Evolutionary conservation across 345 rosid species (phyloP).

Genomic region (Ricinus communis): DNA sequence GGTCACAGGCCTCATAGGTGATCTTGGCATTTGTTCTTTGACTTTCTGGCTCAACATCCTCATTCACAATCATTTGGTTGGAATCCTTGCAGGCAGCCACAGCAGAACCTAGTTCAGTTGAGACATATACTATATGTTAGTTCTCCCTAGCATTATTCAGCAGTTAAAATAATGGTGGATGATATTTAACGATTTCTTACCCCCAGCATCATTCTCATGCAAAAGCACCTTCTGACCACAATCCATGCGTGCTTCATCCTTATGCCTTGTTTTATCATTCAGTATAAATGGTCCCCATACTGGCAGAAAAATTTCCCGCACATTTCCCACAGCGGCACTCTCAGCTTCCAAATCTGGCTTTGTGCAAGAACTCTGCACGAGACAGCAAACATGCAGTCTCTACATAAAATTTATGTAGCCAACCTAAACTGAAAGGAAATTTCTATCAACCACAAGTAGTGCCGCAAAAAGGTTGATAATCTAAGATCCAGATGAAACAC

Average conservation of each 20-base stretch:
- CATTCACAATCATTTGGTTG: constrained; percentile 10
- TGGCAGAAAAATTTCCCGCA: constrained; percentile 28
- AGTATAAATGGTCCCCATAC: constrained; percentile 21
- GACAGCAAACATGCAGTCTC: constrained; percentile 33
- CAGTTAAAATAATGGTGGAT: constrained; percentile 8
- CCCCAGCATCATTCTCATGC: constrained; percentile 37
- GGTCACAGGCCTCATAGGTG: constrained; percentile 23
- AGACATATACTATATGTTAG: constrained; percentile 14
- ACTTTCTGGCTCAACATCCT: constrained; percentile 30
- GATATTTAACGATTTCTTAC: constrained; percentile 28
- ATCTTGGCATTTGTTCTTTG: constrained; percentile 26
- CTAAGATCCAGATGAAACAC: too few relatives aligned
- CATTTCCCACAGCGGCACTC: constrained; percentile 41
- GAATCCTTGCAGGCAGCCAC: constrained; percentile 26
- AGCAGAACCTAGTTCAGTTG: constrained; percentile 24
- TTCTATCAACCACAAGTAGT: constrained; percentile 17
- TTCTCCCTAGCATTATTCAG: neutral
- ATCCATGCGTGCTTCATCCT: constrained; percentile 18
- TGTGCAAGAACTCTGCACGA: constrained; percentile 81
- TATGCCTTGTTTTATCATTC: constrained; percentile 27
- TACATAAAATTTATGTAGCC: constrained; percentile 25
- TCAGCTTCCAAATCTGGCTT: constrained; percentile 71
- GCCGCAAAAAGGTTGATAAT: constrained; percentile 1
- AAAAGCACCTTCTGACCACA: constrained; percentile 24
- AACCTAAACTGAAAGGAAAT: constrained; percentile 27